Percentiles rank a stretch among this genome's conserved stretches.
These are phyloP conservation scores for Microbotryum silenes-acaulis DNA, from an alignment of 1,284 basidiomycete genomes.

Conservation along the genomic window DNA sequence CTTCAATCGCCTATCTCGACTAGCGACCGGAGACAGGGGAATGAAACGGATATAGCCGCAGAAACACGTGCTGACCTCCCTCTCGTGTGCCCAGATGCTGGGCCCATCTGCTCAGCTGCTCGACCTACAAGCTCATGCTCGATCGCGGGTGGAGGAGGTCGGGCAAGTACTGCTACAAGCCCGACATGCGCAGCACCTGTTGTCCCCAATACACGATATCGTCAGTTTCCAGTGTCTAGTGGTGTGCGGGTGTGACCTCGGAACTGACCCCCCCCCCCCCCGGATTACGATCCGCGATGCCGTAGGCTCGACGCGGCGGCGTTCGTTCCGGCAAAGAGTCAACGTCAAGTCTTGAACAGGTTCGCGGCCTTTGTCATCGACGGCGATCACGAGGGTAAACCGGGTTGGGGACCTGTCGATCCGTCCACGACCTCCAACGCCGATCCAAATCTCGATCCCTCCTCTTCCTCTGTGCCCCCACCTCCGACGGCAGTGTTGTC, in stretches of 20 bases:
- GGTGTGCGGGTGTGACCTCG: background rate
- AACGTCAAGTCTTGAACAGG: constrained; percentile 60
- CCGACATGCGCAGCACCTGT: constrained; percentile 70
- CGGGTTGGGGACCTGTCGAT: constrained; percentile 26
- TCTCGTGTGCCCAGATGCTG: constrained; percentile 12
- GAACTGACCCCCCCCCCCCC: background rate
- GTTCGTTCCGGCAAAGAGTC: constrained; percentile 71
- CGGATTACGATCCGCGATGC: too few species aligned
- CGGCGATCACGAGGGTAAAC: constrained; percentile 45
- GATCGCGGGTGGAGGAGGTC: constrained; percentile 64
- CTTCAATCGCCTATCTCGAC: background rate
- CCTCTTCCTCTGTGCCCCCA: background rate
- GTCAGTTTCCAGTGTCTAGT: constrained; percentile 41
- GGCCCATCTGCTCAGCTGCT: constrained; percentile 23
- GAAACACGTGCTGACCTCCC: background rate
- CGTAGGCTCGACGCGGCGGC: constrained; percentile 60
- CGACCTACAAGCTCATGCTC: constrained; percentile 54
- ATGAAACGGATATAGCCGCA: too few species aligned
- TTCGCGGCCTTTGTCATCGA: constrained; percentile 67
- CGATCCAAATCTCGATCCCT: background rate
- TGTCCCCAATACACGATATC: constrained; percentile 90
- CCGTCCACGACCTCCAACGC: background rate
- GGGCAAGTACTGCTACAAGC: constrained; percentile 53
- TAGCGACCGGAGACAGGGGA: background rate
- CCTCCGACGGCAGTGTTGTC: background rate